Evolutionary conservation across 73 alveolate genomes (phyloP).

Genomic region (Effrenium voratum): DNA sequence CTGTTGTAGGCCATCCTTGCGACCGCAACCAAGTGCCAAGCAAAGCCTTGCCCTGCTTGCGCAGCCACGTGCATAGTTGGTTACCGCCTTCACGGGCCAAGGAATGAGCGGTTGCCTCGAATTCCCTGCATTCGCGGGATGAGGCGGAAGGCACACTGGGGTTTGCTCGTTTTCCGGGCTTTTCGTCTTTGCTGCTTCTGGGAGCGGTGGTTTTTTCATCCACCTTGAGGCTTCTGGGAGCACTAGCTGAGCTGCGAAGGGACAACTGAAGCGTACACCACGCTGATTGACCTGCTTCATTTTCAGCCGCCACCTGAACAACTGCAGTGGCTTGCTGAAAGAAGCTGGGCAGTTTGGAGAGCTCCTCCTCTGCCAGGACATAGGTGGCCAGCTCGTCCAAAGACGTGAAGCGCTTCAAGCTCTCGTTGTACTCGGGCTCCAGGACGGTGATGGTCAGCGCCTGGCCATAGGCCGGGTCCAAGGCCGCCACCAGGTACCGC

Average conservation of each 20-base stretch:
- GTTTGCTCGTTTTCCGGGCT: not conserved
- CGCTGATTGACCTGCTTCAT: constrained; percentile 66
- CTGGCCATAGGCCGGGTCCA: constrained; percentile 75
- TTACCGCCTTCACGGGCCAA: constrained; percentile 17
- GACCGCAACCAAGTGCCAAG: constrained; percentile 70
- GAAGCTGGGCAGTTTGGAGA: constrained; percentile 46
- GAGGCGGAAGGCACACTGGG: constrained; percentile 5
- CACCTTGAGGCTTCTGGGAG: not conserved
- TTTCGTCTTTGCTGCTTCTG: not conserved
- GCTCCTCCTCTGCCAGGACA: constrained; percentile 56
- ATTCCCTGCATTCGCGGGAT: constrained; percentile 49
- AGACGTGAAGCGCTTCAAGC: constrained; percentile 30
- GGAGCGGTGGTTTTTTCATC: not conserved
- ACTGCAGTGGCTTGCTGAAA: constrained; percentile 55
- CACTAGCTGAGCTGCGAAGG: not conserved
- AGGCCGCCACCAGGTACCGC: constrained; percentile 60
- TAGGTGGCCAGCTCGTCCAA: constrained; percentile 59
- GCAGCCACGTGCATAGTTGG: constrained; percentile 57
- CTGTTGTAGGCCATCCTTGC: constrained; percentile 87
- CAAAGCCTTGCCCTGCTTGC: constrained; percentile 58
- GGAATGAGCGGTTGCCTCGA: constrained; percentile 42
- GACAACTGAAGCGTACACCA: constrained; percentile 56
- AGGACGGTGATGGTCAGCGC: constrained; percentile 79
- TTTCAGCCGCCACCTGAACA: constrained; percentile 60
- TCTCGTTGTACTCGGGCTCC: constrained; percentile 57